Percentiles rank a stretch among this genome's conserved stretches.
These are phyloP conservation scores for Ploettnerulaceae sp. DNA, from an alignment of 2,329 filamentous ascomycete genomes.

Conservation along the genomic window DNA sequence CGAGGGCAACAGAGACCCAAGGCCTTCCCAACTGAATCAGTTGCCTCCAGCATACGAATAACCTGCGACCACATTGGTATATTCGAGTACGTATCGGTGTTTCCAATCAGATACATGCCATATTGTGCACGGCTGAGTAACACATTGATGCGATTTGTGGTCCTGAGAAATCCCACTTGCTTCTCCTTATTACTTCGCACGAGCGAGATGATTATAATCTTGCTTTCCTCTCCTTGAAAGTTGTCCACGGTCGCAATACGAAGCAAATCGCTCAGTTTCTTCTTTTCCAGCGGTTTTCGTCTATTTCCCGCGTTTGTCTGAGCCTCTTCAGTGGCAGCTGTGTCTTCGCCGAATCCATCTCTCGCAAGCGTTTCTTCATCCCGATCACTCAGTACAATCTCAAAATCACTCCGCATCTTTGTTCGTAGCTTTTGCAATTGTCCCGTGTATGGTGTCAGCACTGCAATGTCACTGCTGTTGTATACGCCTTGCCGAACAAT, in stretches of 20 bases:
- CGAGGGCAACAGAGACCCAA: constrained; percentile 57
- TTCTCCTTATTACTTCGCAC: constrained; percentile 60
- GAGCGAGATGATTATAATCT: constrained; percentile 64
- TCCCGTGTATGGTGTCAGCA: constrained; percentile 62
- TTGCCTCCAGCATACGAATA: constrained; percentile 44
- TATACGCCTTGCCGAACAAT: constrained; percentile 62
- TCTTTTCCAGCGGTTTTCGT: constrained; percentile 20
- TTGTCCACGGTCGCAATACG: constrained; percentile 62
- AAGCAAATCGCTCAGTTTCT: constrained; percentile 27
- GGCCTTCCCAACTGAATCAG: constrained; percentile 43
- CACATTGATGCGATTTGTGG: constrained; percentile 65
- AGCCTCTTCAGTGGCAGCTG: constrained; percentile 4
- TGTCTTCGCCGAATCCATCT: constrained; percentile 17
- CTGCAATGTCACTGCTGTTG: constrained; percentile 55
- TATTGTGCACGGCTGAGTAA: constrained; percentile 61
- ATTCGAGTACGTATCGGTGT: constrained; percentile 50
- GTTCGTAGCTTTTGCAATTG: constrained; percentile 41
- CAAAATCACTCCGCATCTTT: constrained; percentile 28
- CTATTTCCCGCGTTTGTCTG: not conserved
- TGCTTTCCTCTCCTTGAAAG: constrained; percentile 65
- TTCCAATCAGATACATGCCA: constrained; percentile 68
- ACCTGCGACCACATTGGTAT: constrained; percentile 62
- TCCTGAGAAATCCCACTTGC: constrained; percentile 61
- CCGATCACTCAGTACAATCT: constrained; percentile 32
- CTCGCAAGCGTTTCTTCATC: constrained; percentile 29